These are phyloP conservation scores for Senecio squalidus DNA, from an alignment of 140 eudicot genomes.

Conservation along the genomic window DNA sequence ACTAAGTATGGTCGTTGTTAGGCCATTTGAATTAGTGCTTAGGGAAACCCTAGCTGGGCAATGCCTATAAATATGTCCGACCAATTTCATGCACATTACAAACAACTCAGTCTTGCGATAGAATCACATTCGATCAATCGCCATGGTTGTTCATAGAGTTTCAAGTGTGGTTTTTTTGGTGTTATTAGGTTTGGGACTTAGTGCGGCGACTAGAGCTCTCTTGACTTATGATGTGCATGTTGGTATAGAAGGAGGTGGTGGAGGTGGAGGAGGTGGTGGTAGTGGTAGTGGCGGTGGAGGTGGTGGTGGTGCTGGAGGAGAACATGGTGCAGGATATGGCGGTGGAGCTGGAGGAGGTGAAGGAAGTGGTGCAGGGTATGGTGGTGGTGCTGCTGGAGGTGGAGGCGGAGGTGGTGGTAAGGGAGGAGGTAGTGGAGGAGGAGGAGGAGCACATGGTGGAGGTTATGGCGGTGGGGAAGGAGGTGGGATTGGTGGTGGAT, in stretches of 20 bases:
- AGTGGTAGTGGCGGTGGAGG: conserved; percentile 40
- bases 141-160: conserved; percentile 41
- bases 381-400: conserved; percentile 36
- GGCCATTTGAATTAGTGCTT: conserved; percentile 18
- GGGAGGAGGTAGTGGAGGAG: conserved; percentile 34
- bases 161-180: conserved; percentile 39
- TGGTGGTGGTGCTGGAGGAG: conserved; percentile 31
- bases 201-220: conserved; percentile 58
- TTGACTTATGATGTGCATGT: conserved; percentile 30
- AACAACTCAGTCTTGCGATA: conserved; percentile 15
- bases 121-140: conserved; percentile 12
- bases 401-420: conserved; percentile 41
- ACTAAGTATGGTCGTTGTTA: conserved; percentile 23
- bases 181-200: conserved; percentile 42
- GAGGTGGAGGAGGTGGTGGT: conserved; percentile 30
- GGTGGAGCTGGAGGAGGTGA: conserved; percentile 36
- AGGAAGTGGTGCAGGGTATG: conserved; percentile 34
- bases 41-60: conserved; percentile 6
- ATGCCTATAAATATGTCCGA: conserved; percentile 39
- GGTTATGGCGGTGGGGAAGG: conserved; percentile 44
- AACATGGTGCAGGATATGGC: conserved; percentile 31
- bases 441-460: conserved; percentile 39
- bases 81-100: conserved; percentile 28
- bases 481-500: conserved; percentile 34
- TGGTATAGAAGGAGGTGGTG: conserved; percentile 25